These are phyloP conservation scores for Auricularia sp. DNA, from an alignment of 768 basidiomycete genomes.

Conservation along the genomic window DNA sequence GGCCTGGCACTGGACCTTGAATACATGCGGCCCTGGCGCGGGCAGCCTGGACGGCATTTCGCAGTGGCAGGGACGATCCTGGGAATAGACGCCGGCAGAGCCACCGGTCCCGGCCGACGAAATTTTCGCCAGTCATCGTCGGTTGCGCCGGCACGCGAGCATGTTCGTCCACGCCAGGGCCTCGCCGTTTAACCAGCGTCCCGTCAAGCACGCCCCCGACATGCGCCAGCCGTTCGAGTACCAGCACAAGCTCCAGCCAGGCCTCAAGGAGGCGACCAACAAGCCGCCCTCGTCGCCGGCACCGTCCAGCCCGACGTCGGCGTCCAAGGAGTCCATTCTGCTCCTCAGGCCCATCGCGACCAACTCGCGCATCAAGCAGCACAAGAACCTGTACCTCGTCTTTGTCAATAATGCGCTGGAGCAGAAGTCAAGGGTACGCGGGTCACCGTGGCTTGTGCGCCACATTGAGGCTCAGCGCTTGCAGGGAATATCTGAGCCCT, in stretches of 20 bases:
- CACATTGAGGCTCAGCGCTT: constrained; percentile 5
- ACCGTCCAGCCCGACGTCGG: background rate
- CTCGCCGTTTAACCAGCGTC: background rate
- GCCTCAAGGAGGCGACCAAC: background rate
- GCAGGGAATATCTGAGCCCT: constrained; percentile 66
- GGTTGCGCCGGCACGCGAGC: too few relatives aligned
- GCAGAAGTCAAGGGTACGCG: constrained; percentile 56
- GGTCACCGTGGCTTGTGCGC: constrained; percentile 5
- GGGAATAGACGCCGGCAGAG: background rate
- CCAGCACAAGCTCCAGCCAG: background rate
- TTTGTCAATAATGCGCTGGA: constrained; percentile 75
- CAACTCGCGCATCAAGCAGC: constrained; percentile 66
- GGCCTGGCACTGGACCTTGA: constrained; percentile 36
- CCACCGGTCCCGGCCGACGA: background rate
- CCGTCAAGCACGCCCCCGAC: background rate
- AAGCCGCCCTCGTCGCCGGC: background rate
- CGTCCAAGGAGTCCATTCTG: background rate
- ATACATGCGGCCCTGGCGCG: constrained; percentile 31
- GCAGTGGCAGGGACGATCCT: background rate
- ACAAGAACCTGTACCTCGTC: constrained; percentile 75
- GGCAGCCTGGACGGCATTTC: constrained; percentile 21
- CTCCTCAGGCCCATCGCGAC: constrained; percentile 55
- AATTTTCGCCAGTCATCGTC: background rate
- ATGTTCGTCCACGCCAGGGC: background rate
- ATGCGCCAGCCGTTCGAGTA: background rate